A percentile compares a stretch with the other conserved stretches of the same genome.
phyloP scores from a whole-genome alignment of 495 filamentous ascomycete species.

The Apiosordaria backusii region DNA sequence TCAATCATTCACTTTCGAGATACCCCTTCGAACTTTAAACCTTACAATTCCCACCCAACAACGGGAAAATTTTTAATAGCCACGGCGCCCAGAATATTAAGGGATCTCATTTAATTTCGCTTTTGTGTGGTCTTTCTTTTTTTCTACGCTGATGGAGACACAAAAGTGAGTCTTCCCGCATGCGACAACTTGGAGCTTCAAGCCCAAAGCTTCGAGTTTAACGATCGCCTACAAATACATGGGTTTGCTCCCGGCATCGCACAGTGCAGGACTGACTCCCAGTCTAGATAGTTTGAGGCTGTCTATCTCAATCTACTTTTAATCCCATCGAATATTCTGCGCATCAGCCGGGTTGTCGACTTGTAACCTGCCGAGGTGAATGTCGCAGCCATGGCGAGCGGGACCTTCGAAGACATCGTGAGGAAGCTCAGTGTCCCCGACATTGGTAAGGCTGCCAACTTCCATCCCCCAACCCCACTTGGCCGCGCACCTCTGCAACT shows the following conservation, averaged over 20 bases:
- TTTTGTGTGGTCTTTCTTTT: neutral
- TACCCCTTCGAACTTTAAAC: constrained; percentile 6
- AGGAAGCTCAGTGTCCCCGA: constrained; percentile 51
- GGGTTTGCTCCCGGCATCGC: too few relatives aligned
- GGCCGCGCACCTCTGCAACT: too few relatives aligned
- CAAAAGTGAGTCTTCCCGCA: neutral
- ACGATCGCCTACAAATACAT: neutral
- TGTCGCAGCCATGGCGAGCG: constrained; percentile 49
- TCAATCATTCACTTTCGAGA: constrained; percentile 1
- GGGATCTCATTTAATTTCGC: neutral
- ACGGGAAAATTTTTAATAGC: neutral
- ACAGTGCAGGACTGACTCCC: neutral
- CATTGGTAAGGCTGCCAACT: constrained; percentile 39
- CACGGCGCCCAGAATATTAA: neutral
- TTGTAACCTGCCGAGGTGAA: constrained; percentile 21
- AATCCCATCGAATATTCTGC: neutral
- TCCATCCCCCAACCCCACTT: neutral
- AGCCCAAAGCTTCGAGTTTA: neutral
- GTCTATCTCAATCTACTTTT: neutral
- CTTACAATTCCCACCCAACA: neutral
- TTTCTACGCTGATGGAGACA: neutral
- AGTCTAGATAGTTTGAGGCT: neutral
- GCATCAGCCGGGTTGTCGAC: constrained; percentile 13
- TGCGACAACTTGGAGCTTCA: neutral
- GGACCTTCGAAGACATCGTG: constrained; percentile 51